Evolutionary conservation across 257 asterid species (phyloP).

Genomic region (Avicennia marina): DNA sequence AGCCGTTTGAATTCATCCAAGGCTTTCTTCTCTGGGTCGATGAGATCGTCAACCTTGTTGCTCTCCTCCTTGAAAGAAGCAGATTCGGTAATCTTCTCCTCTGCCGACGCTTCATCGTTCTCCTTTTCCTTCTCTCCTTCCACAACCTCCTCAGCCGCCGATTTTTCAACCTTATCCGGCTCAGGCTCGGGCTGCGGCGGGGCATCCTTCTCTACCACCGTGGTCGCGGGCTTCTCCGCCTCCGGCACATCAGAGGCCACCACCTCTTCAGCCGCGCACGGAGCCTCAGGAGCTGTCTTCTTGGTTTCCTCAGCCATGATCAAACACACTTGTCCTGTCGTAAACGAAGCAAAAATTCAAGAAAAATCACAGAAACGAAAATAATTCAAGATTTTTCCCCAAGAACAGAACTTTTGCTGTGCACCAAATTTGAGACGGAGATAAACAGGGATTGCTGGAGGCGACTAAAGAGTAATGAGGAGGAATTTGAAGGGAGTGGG

Average conservation of each 20-base stretch:
- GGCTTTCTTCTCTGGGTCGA: constrained; percentile 88
- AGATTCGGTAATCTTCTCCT: constrained; percentile 49
- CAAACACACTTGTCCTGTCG: too few relatives aligned
- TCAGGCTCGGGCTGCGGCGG: constrained; percentile 24
- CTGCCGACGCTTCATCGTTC: constrained; percentile 26
- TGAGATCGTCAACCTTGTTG: constrained; percentile 79
- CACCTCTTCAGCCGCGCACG: constrained; percentile 22
- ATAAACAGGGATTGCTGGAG: too few relatives aligned
- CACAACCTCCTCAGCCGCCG: constrained; percentile 22
- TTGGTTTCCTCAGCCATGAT: constrained; percentile 54
- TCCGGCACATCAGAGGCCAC: constrained; percentile 31
- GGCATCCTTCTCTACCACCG: constrained; percentile 2
- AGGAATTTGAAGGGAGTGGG: too few relatives aligned
- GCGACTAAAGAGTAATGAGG: too few relatives aligned
- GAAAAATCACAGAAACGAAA: background rate
- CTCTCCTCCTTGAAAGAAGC: constrained; percentile 85
- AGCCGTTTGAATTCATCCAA: constrained; percentile 72
- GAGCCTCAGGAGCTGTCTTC: constrained; percentile 26
- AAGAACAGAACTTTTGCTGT: too few relatives aligned
- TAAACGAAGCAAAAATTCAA: background rate
- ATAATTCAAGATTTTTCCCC: too few relatives aligned
- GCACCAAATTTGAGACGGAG: too few relatives aligned
- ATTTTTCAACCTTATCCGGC: constrained; percentile 25
- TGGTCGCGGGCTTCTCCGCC: constrained; percentile 28
- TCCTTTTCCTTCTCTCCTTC: constrained; percentile 25